Conservation (phyloP, 768 basidiomycete genomes). For the Rhizopogon vinicolor region DNA sequence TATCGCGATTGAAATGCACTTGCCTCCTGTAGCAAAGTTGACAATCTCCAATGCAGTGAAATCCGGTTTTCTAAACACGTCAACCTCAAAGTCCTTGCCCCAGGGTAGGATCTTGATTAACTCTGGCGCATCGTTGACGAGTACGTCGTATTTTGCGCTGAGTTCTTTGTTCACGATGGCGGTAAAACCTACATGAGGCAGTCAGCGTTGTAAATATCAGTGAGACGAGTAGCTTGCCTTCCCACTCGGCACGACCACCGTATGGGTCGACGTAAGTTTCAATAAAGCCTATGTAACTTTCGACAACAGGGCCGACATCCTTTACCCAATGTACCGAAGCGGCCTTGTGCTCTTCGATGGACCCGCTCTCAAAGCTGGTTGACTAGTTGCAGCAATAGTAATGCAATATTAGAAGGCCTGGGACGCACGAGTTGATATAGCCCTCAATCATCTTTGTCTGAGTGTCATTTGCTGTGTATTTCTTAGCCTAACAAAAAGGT, state of each 20-base stretch:
- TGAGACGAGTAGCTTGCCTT: slow-evolving; percentile 43
- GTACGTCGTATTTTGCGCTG: slow-evolving; percentile 73
- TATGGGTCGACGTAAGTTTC: slow-evolving; percentile 90
- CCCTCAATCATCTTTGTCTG: slow-evolving; percentile 70
- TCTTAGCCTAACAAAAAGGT: slow-evolving; percentile 49
- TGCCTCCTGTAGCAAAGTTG: slow-evolving; percentile 80
- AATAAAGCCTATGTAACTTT: slow-evolving; percentile 84
- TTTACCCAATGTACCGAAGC: slow-evolving; percentile 81
- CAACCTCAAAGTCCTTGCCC: slow-evolving; percentile 66
- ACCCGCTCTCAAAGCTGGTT: slow-evolving; percentile 65
- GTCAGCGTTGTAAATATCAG: background rate
- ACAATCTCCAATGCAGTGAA: slow-evolving; percentile 84
- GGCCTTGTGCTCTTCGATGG: slow-evolving; percentile 74
- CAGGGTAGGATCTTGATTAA: slow-evolving; percentile 81
- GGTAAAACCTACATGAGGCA: slow-evolving; percentile 60
- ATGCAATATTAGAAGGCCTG: background rate
- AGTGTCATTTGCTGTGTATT: slow-evolving; percentile 68
- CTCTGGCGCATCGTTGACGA: slow-evolving; percentile 73
- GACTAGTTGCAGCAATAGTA: background rate
- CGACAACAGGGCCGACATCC: slow-evolving; percentile 83
- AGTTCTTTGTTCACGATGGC: slow-evolving; percentile 84
- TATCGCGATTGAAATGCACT: slow-evolving; percentile 4
- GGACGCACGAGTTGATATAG: slow-evolving; percentile 71
- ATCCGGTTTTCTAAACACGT: slow-evolving; percentile 79
- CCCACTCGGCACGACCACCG: slow-evolving; percentile 91